Evolutionary conservation across 2,329 filamentous ascomycete genomes (phyloP).

Genomic region (Penicillium polonicum): DNA sequence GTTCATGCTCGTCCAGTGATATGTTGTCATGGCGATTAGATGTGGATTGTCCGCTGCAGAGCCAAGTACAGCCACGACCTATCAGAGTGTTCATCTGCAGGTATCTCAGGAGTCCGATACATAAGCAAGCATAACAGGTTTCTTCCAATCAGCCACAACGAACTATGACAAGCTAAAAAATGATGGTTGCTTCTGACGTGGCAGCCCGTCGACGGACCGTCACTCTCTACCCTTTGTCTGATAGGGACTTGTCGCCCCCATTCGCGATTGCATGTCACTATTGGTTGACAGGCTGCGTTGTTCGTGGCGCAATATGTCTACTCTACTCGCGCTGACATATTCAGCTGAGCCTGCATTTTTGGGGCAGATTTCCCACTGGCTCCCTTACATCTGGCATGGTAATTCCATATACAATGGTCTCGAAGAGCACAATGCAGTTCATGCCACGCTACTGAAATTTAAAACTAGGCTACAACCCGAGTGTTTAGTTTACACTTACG

Average conservation of each 20-base stretch:
- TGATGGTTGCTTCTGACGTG: constrained; percentile 33
- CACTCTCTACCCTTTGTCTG: constrained; percentile 10
- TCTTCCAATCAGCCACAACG: constrained; percentile 12
- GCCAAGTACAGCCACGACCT: constrained; percentile 11
- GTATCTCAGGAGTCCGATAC: constrained; percentile 18
- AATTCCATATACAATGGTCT: constrained; percentile 5
- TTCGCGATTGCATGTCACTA: neutral
- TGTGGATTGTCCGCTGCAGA: constrained; percentile 8
- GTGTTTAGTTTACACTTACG: neutral
- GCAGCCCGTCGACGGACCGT: constrained; percentile 24
- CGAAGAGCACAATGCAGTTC: neutral
- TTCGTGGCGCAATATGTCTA: neutral
- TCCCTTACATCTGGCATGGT: constrained; percentile 16
- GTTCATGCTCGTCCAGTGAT: constrained; percentile 8
- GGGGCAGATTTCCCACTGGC: neutral
- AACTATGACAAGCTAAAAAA: constrained; percentile 12
- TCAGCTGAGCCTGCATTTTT: constrained; percentile 14
- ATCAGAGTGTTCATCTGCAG: constrained; percentile 11
- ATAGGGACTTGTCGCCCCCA: constrained; percentile 14
- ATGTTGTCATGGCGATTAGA: constrained; percentile 8
- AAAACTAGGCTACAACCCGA: constrained; percentile 1
- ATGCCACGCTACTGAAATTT: constrained; percentile 3
- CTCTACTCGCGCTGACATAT: neutral
- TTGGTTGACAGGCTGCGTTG: constrained; percentile 3
- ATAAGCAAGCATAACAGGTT: constrained; percentile 16